These are phyloP conservation scores for Xylariales sp. DNA, from an alignment of 2,329 filamentous ascomycete genomes.

Conservation along the genomic window DNA sequence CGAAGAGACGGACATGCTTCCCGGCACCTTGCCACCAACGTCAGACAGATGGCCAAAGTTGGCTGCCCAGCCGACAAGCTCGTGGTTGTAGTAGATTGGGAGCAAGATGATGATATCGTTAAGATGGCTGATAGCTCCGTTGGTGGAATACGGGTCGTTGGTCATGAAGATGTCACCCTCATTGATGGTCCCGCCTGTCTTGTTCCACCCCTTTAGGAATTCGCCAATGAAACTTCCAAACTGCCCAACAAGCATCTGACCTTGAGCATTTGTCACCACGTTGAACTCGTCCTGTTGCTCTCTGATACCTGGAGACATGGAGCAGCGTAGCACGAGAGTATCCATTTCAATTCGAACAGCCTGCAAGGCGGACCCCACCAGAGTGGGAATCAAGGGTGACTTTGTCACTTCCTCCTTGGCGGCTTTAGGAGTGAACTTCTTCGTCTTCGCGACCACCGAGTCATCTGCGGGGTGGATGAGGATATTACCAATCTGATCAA, in stretches of 20 bases:
- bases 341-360: conserved; percentile 47
- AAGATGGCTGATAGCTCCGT: conserved; percentile 44
- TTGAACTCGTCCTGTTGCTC: conserved; percentile 50
- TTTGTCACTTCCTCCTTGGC: conserved; percentile 29
- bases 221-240: conserved; percentile 45
- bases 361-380: conserved; percentile 38
- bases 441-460: conserved; percentile 16
- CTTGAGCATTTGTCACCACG: conserved; percentile 42
- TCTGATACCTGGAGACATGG: conserved; percentile 45
- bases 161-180: conserved; percentile 47
- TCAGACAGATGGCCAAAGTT: conserved; percentile 46
- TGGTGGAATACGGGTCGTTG: conserved; percentile 44
- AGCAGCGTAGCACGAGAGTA: conserved; percentile 43
- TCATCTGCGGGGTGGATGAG: conserved; percentile 36
- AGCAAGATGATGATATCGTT: conserved; percentile 46
- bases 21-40: conserved; percentile 41
- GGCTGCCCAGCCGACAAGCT: conserved; percentile 42
- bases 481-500: conserved; percentile 44
- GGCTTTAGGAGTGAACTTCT: conserved; percentile 28
- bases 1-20: conserved; percentile 45
- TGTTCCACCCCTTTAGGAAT: conserved; percentile 39
- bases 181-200: conserved; percentile 32
- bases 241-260: conserved; percentile 47
- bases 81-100: conserved; percentile 39
- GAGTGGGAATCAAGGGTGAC: conserved; percentile 36